Evolutionary conservation across 1,284 basidiomycete species (phyloP).

Genomic region (Volvariella volvacea): DNA sequence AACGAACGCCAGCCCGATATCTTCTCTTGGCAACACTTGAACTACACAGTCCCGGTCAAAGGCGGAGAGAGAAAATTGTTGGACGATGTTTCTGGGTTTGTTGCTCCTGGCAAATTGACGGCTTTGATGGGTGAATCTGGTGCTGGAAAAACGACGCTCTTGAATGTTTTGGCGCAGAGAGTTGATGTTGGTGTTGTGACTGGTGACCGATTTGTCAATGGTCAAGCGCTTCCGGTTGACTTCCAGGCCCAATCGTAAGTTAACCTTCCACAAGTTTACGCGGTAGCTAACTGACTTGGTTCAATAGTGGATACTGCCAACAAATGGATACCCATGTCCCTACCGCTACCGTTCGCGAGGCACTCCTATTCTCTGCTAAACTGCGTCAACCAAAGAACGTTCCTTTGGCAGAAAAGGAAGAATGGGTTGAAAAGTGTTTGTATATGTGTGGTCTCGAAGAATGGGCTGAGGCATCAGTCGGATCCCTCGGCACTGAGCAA

Average conservation of each 20-base stretch:
- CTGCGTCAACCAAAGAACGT: constrained; percentile 72
- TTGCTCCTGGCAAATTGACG: constrained; percentile 74
- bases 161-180: constrained; percentile 81
- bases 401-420: constrained; percentile 67
- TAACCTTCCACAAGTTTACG: not conserved
- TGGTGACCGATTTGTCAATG: constrained; percentile 78
- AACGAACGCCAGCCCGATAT: constrained; percentile 27
- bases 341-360: constrained; percentile 77
- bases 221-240: constrained; percentile 59
- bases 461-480: constrained; percentile 72
- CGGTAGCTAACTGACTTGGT: not conserved
- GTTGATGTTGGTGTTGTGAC: constrained; percentile 75
- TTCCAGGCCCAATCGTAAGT: constrained; percentile 61
- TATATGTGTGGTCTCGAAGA: constrained; percentile 72
- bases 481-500: constrained; percentile 70
- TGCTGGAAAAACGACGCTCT: constrained; percentile 73
- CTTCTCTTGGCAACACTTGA: constrained; percentile 60
- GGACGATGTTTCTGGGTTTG: constrained; percentile 79
- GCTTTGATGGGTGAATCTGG: constrained; percentile 81
- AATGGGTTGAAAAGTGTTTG: constrained; percentile 78
- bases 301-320: constrained; percentile 57
- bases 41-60: constrained; percentile 57
- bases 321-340: constrained; percentile 78
- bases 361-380: constrained; percentile 76
- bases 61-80: constrained; percentile 51